Percentiles rank a stretch among this genome's conserved stretches.
phyloP scores from a whole-genome alignment of 495 filamentous ascomycete species.

The Paragyromitra xinjiangensis region DNA sequence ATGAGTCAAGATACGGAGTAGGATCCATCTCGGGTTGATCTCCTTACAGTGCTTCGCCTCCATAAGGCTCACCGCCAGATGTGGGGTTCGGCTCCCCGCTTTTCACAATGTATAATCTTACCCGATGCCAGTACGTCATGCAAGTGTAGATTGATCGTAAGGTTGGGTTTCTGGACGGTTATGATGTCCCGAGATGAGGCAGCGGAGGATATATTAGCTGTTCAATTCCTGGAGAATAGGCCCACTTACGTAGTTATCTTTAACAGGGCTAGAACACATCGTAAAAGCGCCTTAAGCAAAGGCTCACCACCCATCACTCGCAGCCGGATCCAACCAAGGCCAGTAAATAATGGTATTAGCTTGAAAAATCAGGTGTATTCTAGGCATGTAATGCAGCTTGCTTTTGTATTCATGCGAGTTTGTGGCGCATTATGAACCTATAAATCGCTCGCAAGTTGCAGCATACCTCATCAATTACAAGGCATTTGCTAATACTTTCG shows the following conservation, averaged over 20 bases:
- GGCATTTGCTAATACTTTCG: neutral
- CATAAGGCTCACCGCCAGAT: neutral
- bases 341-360: neutral
- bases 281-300: neutral
- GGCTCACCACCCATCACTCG: neutral
- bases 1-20: neutral
- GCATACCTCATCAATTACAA: neutral
- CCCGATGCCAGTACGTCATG: neutral
- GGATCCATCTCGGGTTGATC: neutral
- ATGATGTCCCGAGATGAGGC: neutral
- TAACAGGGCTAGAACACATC: neutral
- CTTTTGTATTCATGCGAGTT: neutral
- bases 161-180: neutral
- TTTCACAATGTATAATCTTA: neutral
- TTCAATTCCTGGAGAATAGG: neutral
- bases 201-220: neutral
- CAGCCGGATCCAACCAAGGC: neutral
- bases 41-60: neutral
- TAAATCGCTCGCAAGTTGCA: neutral
- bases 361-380: neutral
- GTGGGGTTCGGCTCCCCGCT: neutral
- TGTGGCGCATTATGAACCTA: neutral
- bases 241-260: neutral
- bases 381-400: neutral
- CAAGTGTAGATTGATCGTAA: neutral